Evolutionary conservation across 805 yeast genomes (phyloP).

Genomic region (Pichia heedii): DNA sequence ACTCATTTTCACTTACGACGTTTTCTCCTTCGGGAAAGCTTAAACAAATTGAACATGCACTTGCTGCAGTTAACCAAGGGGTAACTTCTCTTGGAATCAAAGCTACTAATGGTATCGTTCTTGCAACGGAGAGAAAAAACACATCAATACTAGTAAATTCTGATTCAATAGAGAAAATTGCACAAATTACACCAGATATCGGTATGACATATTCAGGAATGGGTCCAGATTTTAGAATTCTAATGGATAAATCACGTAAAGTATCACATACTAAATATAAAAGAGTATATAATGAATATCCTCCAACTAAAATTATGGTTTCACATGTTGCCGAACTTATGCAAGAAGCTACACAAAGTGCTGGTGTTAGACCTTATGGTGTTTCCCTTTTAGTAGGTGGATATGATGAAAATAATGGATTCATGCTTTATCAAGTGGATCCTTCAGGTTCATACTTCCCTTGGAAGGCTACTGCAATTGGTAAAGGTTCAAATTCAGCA

Average conservation of each 20-base stretch:
- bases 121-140: conserved; percentile 93
- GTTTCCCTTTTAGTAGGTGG: conserved; percentile 93
- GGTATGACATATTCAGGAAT: conserved; percentile 97
- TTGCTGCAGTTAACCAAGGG: conserved; percentile 96
- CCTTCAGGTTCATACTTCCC: conserved; percentile 98
- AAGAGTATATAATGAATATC: conserved; percentile 91
- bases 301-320: conserved; percentile 89
- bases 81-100: conserved; percentile 91
- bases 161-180: conserved; percentile 70
- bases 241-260: conserved; percentile 89
- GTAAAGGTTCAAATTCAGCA: conserved; percentile 92
- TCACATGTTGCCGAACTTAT: conserved; percentile 92
- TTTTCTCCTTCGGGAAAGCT: conserved; percentile 98
- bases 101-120: conserved; percentile 91
- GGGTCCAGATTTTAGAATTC: conserved; percentile 97
- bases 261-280: conserved; percentile 89
- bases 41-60: conserved; percentile 95
- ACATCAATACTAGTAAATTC: conserved; percentile 67
- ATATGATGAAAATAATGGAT: conserved; percentile 61
- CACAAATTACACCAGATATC: conserved; percentile 83
- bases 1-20: conserved; percentile 93
- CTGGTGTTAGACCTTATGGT: conserved; percentile 99
- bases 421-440: conserved; percentile 89
- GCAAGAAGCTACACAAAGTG: conserved; percentile 94
- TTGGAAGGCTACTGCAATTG: conserved; percentile 99